Conservation (phyloP, 805 yeast species). For the Nakazawaea ernobii region DNA sequence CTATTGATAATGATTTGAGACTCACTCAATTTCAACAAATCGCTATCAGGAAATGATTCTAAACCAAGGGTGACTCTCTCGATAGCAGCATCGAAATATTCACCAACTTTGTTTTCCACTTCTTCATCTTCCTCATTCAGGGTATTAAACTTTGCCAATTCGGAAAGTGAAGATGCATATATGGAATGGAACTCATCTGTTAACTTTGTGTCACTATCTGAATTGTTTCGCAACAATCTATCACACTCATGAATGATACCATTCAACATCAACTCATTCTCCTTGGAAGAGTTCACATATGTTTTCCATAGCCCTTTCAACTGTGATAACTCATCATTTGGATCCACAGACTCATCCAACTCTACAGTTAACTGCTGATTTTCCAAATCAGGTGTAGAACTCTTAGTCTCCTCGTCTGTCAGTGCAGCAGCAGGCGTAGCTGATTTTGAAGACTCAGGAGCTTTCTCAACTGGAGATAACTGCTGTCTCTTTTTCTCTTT, state of each 20-base stretch:
- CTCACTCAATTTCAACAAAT: constrained; percentile 44
- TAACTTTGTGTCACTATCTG: constrained; percentile 17
- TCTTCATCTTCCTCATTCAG: constrained; percentile 19
- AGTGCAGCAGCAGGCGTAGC: constrained; percentile 17
- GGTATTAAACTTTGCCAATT: constrained; percentile 50
- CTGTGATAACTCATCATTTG: constrained; percentile 77
- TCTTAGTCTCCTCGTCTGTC: too few relatives aligned
- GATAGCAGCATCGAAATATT: constrained; percentile 63
- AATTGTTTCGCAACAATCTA: constrained; percentile 51
- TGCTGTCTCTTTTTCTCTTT: constrained; percentile 39
- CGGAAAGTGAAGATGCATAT: constrained; percentile 68
- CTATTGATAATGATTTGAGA: constrained; percentile 51
- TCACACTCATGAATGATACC: constrained; percentile 95
- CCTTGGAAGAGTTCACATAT: constrained; percentile 48
- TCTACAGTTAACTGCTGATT: constrained; percentile 52
- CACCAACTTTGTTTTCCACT: constrained; percentile 29
- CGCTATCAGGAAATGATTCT: constrained; percentile 38
- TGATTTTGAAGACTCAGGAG: constrained; percentile 8
- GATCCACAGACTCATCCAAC: constrained; percentile 61
- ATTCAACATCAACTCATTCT: constrained; percentile 60
- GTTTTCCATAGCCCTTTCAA: constrained; percentile 68
- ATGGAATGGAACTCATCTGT: constrained; percentile 60
- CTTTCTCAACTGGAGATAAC: constrained; percentile 16
- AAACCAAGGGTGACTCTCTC: constrained; percentile 65
- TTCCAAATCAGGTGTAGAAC: constrained; percentile 19